Percentiles rank a stretch among this genome's conserved stretches.
These are phyloP conservation scores for Cerioporus squamosus DNA, from an alignment of 1,284 basidiomycete species.

Conservation along the genomic window DNA sequence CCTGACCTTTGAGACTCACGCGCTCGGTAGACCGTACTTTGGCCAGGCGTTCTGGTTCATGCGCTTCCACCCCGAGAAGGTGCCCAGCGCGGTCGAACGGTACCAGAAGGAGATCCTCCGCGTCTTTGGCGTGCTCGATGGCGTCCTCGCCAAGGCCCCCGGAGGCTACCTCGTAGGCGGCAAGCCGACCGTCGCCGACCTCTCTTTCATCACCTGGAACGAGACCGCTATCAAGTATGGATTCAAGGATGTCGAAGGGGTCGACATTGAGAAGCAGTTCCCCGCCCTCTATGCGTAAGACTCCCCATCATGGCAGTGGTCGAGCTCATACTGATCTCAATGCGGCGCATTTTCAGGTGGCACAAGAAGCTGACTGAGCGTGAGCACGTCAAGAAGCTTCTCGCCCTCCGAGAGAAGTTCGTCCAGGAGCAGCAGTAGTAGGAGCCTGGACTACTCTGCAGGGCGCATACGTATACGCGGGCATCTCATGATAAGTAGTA, in stretches of 20 bases:
- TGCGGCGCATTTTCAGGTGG: neutral
- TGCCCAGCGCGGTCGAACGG: neutral
- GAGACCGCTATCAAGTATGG: neutral
- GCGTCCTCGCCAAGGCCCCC: slow-evolving; percentile 23
- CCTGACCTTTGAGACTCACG: neutral
- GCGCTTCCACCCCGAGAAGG: neutral
- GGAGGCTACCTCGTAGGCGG: slow-evolving; percentile 21
- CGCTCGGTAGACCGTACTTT: slow-evolving; percentile 6
- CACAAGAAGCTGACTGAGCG: neutral
- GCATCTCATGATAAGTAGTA: no score
- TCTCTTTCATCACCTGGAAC: slow-evolving; percentile 15
- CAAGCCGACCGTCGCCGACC: slow-evolving; percentile 21
- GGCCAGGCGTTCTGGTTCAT: slow-evolving; percentile 8
- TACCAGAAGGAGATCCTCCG: slow-evolving; percentile 23
- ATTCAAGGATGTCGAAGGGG: neutral
- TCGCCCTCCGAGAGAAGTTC: neutral
- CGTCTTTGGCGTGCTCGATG: slow-evolving; percentile 30
- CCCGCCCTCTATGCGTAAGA: slow-evolving; percentile 2
- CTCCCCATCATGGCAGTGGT: neutral
- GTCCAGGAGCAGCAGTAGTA: no score
- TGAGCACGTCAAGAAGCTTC: neutral
- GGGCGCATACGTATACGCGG: no score
- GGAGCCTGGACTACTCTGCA: no score
- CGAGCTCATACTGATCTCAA: neutral
- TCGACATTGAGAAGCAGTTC: slow-evolving; percentile 4